These are phyloP conservation scores for Scenedesmus sp. DNA, from an alignment of 163 green algal species.

Conservation along the genomic window DNA sequence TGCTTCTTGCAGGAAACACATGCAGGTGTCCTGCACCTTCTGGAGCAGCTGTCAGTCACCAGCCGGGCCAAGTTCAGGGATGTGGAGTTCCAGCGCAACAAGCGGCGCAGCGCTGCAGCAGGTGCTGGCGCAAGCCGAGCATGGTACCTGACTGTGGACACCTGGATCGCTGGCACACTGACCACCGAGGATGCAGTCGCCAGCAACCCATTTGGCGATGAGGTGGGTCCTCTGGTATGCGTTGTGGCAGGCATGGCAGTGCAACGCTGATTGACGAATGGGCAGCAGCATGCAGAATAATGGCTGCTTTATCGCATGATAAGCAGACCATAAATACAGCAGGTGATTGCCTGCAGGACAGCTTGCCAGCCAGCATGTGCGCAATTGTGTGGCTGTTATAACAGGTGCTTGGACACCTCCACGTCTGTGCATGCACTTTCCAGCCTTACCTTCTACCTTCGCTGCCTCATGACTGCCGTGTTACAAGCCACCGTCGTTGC, in stretches of 20 bases:
- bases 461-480: no score
- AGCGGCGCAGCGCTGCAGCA: constrained; percentile 43
- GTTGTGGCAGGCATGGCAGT: background rate
- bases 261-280: background rate
- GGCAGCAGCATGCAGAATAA: background rate
- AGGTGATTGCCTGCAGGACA: no score
- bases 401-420: no score
- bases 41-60: constrained; percentile 55
- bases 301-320: no score
- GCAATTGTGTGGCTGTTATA: no score
- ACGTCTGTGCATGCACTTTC: no score
- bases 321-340: no score
- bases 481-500: no score
- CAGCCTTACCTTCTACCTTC: no score
- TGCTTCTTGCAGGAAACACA: constrained; percentile 60
- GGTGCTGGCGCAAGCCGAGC: constrained; percentile 28
- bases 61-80: constrained; percentile 65
- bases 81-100: constrained; percentile 63
- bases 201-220: constrained; percentile 53
- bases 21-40: constrained; percentile 53
- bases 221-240: constrained; percentile 13
- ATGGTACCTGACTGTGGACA: constrained; percentile 72
- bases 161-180: constrained; percentile 72
- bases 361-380: no score
- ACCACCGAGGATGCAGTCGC: constrained; percentile 30